Conservation (phyloP, 176 grass and related monocot species). For the Rhynchospora tenuis region DNA sequence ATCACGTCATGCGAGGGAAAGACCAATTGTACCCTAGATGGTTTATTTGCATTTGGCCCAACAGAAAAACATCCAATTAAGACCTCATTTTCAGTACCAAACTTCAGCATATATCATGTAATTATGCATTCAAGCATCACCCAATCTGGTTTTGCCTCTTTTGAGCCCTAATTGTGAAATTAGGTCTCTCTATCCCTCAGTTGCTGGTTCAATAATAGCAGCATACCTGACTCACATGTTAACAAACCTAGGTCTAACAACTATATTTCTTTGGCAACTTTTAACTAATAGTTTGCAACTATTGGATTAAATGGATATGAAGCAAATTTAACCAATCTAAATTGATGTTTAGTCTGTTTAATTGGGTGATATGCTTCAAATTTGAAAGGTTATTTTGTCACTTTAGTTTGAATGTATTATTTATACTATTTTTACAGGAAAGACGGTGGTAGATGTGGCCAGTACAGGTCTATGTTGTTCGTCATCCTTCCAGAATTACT, state of each 20-base stretch:
- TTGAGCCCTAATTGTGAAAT: not conserved
- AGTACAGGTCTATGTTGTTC: constrained; percentile 65
- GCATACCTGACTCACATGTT: not conserved
- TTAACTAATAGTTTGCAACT: not conserved
- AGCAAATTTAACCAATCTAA: not conserved
- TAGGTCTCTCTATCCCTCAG: not conserved
- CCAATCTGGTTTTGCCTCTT: not conserved
- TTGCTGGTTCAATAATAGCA: not conserved
- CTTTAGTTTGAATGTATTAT: not conserved
- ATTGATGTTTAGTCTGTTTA: not conserved
- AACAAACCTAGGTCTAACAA: not conserved
- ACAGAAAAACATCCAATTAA: not conserved
- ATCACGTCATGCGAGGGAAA: not conserved
- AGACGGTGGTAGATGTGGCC: constrained; percentile 63
- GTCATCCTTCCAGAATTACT: constrained; percentile 86
- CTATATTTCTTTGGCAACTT: not conserved
- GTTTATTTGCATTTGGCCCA: not conserved
- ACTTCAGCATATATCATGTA: not conserved
- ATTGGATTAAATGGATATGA: not conserved
- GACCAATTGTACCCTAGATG: not conserved
- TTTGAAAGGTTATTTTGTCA: not conserved
- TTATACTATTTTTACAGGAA: constrained; percentile 15
- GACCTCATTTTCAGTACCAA: not conserved
- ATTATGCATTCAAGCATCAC: not conserved
- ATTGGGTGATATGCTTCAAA: not conserved